phyloP scores from a whole-genome alignment of 2,329 filamentous ascomycete genomes.

The Neurospora sp. region DNA sequence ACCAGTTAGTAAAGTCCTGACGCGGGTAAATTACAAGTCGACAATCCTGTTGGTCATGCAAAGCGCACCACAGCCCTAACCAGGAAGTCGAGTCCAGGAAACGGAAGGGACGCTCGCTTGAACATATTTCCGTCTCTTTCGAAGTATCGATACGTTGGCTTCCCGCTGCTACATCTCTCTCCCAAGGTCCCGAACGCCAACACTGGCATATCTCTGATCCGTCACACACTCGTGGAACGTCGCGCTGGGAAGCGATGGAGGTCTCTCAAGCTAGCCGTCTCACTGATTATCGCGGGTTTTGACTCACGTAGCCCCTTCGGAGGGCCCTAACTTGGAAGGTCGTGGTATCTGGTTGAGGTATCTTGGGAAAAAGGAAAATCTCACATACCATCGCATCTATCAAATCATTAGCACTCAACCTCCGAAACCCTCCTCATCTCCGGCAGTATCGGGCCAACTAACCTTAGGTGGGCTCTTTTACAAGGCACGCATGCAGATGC shows the following conservation, averaged over 20 bases:
- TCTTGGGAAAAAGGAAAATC: not conserved
- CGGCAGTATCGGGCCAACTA: conserved; percentile 8
- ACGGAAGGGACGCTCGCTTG: not conserved
- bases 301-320: not conserved
- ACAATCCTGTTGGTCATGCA: not conserved
- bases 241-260: not conserved
- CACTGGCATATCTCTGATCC: not conserved
- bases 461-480: conserved; percentile 72
- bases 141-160: not conserved
- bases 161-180: not conserved
- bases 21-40: not conserved
- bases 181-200: not conserved
- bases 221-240: not conserved
- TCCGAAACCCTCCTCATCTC: not conserved
- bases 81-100: not conserved
- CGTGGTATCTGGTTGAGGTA: not conserved
- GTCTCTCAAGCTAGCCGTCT: not conserved
- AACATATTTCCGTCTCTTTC: not conserved
- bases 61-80: not conserved
- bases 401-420: conserved; percentile 5
- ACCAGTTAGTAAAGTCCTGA: conserved; percentile 24
- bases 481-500: conserved; percentile 79
- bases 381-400: conserved; percentile 56
- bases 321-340: not conserved
- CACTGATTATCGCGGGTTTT: not conserved